Base-by-base conservation (phyloP, 352 stramenopile genomes). In the Globisporangium perplexum region DNA sequence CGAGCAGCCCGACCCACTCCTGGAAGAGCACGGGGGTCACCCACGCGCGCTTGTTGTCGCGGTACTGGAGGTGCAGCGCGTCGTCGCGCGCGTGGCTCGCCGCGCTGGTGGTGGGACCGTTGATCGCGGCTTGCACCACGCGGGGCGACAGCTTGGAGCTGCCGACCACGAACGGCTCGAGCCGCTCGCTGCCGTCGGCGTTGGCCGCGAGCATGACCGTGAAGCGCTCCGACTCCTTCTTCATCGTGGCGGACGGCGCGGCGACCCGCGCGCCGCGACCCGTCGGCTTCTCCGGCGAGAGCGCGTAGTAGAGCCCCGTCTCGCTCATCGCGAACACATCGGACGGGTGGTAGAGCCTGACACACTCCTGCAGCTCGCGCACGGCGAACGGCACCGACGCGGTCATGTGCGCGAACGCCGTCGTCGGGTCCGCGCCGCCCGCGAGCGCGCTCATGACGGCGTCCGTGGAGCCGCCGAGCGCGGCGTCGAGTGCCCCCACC, bases 281-380 rank as follows among this genome's bases (percentile, higher is more conserved):
- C 10, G 63, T 55, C 0, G 71, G 69, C 38, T 79, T 79, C 50
- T 83, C 69, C 11, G 74, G 74, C 28, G 74, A 74, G 20, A 85
- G 48, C 36, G 69, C 65, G 51, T 72, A 85, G 53, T 66, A 79
- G 10, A 85, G 58, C 1, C 71, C 74, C 0, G 71, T 77, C 49
- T 83, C 74, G 44, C 74, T 71, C 69, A 85, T 78, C 26, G 65
- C 65, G 50, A 81, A 85, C n/a, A 85, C 65, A 47, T 85, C 69
- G 7, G 65, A 53, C 6, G 73, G 63, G n/a, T 70, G 60, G 43
- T 79, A 78, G 35, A 75, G 51, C 31, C 67, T 65, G 18, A 68
- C 61, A 17, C 62, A 28, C 12, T 68, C 47, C 50, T 83, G 71
- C 42, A 85, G 55, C 42, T 77, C 64, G 20, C 65, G 65, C 15